These are phyloP conservation scores for Lactarius akahatsu DNA, from an alignment of 768 basidiomycete species.

Conservation along the genomic window DNA sequence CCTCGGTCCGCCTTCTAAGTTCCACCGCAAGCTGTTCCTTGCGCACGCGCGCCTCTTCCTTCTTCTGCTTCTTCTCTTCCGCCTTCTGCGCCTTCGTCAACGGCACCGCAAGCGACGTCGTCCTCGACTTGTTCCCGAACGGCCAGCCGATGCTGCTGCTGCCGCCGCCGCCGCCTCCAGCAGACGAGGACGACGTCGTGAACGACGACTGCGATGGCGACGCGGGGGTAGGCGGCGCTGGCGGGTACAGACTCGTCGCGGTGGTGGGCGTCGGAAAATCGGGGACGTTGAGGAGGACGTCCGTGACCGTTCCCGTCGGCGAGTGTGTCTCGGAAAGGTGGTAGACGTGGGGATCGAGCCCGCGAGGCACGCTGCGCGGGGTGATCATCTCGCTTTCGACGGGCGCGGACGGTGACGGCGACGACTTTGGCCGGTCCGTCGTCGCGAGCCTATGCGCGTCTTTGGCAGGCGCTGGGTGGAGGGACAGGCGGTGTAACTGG, in stretches of 20 bases:
- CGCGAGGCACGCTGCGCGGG: not conserved
- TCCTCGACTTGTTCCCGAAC: slow-evolving; percentile 4
- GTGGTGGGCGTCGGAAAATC: not conserved
- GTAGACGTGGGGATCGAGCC: not conserved
- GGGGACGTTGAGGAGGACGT: not conserved
- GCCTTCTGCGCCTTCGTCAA: slow-evolving; percentile 29
- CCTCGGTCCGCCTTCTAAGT: slow-evolving; percentile 42
- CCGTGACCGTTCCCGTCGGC: not conserved
- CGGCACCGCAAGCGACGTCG: not conserved
- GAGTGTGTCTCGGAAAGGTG: not conserved
- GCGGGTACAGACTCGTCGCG: not conserved
- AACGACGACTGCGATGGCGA: not conserved
- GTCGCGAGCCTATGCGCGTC: slow-evolving; percentile 7
- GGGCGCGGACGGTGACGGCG: not conserved
- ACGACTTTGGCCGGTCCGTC: not conserved
- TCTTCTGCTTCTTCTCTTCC: slow-evolving; percentile 46
- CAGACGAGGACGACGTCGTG: not conserved
- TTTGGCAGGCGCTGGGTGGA: slow-evolving; percentile 1
- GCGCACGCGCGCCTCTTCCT: slow-evolving; percentile 42
- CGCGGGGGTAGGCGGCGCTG: not conserved
- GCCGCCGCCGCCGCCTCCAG: not conserved
- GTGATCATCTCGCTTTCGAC: not conserved
- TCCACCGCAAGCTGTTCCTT: slow-evolving; percentile 46
- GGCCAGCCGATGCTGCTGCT: slow-evolving; percentile 1
- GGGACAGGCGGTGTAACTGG: not conserved